Conservation (phyloP, 2,329 filamentous ascomycete species). For the Arthrinium phaeospermum region DNA sequence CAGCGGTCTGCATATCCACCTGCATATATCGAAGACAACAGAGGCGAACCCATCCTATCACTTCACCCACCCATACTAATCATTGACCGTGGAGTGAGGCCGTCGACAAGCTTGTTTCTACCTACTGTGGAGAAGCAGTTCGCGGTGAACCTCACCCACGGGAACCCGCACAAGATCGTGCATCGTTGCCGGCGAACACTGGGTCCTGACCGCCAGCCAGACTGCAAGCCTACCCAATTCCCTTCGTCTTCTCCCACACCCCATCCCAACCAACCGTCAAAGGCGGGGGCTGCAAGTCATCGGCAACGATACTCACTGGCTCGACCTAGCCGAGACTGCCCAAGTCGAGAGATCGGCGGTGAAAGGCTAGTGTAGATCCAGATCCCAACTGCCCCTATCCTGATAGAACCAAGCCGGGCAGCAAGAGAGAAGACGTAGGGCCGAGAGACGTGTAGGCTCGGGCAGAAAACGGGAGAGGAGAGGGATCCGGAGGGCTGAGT, state of each 20-base stretch:
- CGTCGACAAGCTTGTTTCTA: neutral
- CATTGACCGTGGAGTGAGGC: neutral
- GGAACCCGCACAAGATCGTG: constrained; percentile 39
- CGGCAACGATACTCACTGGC: constrained; percentile 20
- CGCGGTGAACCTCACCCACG: constrained; percentile 31
- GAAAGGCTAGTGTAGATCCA: constrained; percentile 10
- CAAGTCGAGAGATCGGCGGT: constrained; percentile 19
- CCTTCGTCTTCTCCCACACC: neutral
- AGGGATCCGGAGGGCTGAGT: neutral
- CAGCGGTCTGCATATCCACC: neutral
- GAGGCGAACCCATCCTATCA: neutral
- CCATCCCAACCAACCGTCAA: neutral
- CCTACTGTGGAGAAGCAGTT: constrained; percentile 12
- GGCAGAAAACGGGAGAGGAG: neutral
- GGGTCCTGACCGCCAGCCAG: constrained; percentile 36
- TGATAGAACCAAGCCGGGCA: constrained; percentile 11
- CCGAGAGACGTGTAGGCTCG: neutral
- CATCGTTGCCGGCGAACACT: constrained; percentile 38
- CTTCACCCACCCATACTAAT: neutral
- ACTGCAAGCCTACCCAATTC: constrained; percentile 13
- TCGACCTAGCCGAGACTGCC: constrained; percentile 16
- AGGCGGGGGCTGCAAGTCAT: constrained; percentile 11
- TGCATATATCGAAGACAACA: constrained; percentile 14
- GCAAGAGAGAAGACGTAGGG: constrained; percentile 14
- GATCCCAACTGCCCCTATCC: constrained; percentile 2